A percentile compares a stretch with the other conserved stretches of the same genome.
These are phyloP conservation scores for Antitrichia curtipendula DNA, from an alignment of 225 moss, liverwort and hornwort genomes.

Conservation along the genomic window DNA sequence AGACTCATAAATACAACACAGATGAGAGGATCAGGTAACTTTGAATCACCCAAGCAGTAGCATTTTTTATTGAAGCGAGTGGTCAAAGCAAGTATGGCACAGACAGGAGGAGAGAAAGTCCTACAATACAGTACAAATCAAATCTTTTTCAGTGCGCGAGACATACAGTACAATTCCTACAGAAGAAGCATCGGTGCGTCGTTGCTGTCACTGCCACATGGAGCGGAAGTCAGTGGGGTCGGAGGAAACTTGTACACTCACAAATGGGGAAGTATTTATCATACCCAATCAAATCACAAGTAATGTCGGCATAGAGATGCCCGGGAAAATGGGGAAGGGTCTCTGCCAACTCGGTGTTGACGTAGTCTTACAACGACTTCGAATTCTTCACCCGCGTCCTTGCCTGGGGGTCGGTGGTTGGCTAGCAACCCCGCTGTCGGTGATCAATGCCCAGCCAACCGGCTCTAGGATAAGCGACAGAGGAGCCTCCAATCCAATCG, in stretches of 20 bases:
- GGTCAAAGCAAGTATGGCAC: neutral
- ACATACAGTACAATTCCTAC: conserved; percentile 1
- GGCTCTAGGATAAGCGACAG: neutral
- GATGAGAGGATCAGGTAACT: neutral
- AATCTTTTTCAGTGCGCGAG: neutral
- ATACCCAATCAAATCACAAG: neutral
- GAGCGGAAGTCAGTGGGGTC: neutral
- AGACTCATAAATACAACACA: neutral
- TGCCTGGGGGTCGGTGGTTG: neutral
- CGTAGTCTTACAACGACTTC: neutral
- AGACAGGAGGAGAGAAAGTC: neutral
- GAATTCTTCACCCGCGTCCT: neutral
- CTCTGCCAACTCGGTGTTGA: conserved; percentile 28
- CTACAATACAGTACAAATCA: conserved; percentile 1
- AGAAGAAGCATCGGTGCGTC: neutral
- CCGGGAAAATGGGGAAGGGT: conserved; percentile 10
- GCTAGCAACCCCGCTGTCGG: neutral
- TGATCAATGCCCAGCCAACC: neutral
- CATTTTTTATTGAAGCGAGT: neutral
- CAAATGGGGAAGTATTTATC: neutral
- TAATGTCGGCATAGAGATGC: conserved; percentile 28
- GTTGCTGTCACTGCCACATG: neutral
- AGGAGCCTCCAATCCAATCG: neutral
- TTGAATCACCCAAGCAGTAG: neutral
- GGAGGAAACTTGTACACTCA: neutral